Conservation (phyloP, 805 yeast species). For the Candida verbasci region DNA sequence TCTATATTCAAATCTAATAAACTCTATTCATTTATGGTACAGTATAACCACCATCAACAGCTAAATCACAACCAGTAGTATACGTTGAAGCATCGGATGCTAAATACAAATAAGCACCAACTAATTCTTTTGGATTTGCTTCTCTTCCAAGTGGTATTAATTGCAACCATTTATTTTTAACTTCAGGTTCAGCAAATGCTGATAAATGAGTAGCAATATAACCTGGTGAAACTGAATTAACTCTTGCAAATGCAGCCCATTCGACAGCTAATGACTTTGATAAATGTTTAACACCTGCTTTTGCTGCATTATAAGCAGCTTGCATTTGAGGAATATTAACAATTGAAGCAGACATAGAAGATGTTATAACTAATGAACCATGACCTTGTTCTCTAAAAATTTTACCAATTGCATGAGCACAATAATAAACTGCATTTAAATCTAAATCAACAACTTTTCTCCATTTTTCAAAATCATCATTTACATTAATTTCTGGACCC, state of each 20-base stretch:
- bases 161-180: conserved; percentile 34
- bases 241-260: conserved; percentile 40
- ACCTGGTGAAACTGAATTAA: conserved; percentile 36
- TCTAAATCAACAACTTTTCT: conserved; percentile 68
- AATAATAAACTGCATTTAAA: conserved; percentile 74
- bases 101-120: conserved; percentile 42
- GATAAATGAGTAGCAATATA: conserved; percentile 34
- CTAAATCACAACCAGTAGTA: conserved; percentile 42
- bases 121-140: conserved; percentile 38
- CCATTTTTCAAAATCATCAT: conserved; percentile 55
- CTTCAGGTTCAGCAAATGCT: conserved; percentile 28
- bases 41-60: conserved; percentile 46
- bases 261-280: conserved; percentile 36
- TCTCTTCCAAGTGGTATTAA: conserved; percentile 44
- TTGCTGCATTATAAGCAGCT: conserved; percentile 40
- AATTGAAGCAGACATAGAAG: conserved; percentile 88
- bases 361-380: conserved; percentile 80
- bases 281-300: conserved; percentile 36
- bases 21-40: conserved; percentile 5
- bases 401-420: conserved; percentile 70
- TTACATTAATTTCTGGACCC: conserved; percentile 35
- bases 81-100: conserved; percentile 44
- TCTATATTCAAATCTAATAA: too few species aligned
- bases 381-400: conserved; percentile 67
- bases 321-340: conserved; percentile 76